Evolutionary conservation across 768 basidiomycete genomes (phyloP).

Genomic region (Hirschioporus abietinus): DNA sequence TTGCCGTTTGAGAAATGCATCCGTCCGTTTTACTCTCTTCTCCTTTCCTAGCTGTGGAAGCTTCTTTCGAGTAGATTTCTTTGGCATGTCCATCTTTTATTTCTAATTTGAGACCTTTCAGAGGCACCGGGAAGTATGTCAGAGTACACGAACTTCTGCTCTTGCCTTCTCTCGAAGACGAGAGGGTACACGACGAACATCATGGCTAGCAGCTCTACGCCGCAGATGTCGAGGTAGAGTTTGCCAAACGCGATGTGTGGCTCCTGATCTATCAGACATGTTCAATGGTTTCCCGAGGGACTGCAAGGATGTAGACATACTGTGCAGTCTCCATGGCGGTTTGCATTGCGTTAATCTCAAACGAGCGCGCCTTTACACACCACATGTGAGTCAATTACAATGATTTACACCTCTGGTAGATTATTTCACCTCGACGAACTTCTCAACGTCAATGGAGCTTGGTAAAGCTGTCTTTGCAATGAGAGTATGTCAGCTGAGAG

Average conservation of each 20-base stretch:
- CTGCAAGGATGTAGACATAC: slow-evolving; percentile 30
- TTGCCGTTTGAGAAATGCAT: slow-evolving; percentile 65
- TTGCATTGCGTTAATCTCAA: slow-evolving; percentile 91
- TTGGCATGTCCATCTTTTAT: slow-evolving; percentile 48
- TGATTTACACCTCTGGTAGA: background rate
- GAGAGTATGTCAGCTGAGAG: background rate
- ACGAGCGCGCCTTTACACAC: slow-evolving; percentile 61
- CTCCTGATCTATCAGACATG: slow-evolving; percentile 42
- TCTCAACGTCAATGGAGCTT: slow-evolving; percentile 77
- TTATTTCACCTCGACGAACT: slow-evolving; percentile 70
- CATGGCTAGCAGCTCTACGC: slow-evolving; percentile 90
- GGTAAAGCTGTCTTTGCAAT: slow-evolving; percentile 47
- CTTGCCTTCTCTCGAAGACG: slow-evolving; percentile 76
- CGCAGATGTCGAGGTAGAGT: slow-evolving; percentile 87
- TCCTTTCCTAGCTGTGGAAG: slow-evolving; percentile 61
- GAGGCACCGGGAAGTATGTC: background rate
- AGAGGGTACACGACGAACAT: slow-evolving; percentile 85
- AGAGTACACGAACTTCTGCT: slow-evolving; percentile 55
- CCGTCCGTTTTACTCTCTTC: slow-evolving; percentile 52
- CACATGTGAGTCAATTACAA: background rate
- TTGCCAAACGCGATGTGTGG: slow-evolving; percentile 87
- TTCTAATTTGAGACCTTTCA: slow-evolving; percentile 2
- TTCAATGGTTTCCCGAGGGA: slow-evolving; percentile 4
- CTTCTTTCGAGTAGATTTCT: slow-evolving; percentile 36
- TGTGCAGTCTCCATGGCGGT: slow-evolving; percentile 76